These are phyloP conservation scores for Solanum sejunctum DNA, from an alignment of 257 asterid genomes.

Conservation along the genomic window DNA sequence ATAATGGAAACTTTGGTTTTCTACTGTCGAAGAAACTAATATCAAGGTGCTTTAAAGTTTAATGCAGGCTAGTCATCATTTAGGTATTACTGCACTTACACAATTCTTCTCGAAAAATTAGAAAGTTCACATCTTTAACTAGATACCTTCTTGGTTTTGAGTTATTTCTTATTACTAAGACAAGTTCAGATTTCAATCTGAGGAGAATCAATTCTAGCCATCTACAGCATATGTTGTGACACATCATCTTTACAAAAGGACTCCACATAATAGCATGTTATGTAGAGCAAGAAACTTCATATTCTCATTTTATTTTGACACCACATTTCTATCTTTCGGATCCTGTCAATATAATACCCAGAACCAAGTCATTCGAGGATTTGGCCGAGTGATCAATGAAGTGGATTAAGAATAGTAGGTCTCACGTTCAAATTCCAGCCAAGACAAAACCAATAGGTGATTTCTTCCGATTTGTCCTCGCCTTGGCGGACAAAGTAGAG, in stretches of 20 bases:
- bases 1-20: background rate
- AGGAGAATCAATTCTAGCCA: background rate
- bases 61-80: background rate
- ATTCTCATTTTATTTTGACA: background rate
- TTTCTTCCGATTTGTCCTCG: no score
- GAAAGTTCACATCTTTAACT: background rate
- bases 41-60: background rate
- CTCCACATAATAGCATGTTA: background rate
- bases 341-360: background rate
- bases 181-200: background rate
- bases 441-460: no score
- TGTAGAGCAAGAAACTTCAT: background rate
- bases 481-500: no score
- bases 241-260: background rate
- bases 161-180: background rate
- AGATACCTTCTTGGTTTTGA: background rate
- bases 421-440: no score
- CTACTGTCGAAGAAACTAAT: background rate
- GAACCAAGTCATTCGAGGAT: background rate
- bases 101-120: background rate
- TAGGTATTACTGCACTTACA: background rate
- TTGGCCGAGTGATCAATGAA: no score
- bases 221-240: background rate
- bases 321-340: background rate
- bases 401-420: no score